phyloP scores from a whole-genome alignment of 2,329 filamentous ascomycete genomes.

The Cryoendolithus antarcticus region DNA sequence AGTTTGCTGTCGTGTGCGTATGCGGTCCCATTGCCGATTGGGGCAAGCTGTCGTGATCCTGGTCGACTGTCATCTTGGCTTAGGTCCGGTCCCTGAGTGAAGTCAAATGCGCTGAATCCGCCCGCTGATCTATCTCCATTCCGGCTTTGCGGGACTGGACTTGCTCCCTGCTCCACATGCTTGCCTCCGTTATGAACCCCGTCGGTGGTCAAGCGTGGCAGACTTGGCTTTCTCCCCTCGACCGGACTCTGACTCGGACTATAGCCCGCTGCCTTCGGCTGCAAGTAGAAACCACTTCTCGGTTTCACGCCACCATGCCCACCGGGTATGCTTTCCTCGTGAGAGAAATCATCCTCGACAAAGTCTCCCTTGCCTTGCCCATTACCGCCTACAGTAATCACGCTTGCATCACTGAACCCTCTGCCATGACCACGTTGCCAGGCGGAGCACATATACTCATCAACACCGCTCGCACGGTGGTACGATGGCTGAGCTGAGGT shows the following conservation, averaged over 20 bases:
- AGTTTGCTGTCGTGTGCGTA: too few relatives aligned
- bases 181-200: too few relatives aligned
- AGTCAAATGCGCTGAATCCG: too few relatives aligned
- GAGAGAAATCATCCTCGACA: slow-evolving; percentile 4
- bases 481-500: slow-evolving; percentile 3
- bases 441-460: neutral
- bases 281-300: slow-evolving; percentile 11
- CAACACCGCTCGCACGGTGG: slow-evolving; percentile 2
- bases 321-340: slow-evolving; percentile 1
- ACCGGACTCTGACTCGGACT: slow-evolving; percentile 4
- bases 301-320: slow-evolving; percentile 5
- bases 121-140: too few relatives aligned
- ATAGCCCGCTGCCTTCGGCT: slow-evolving; percentile 11
- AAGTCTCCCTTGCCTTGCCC: slow-evolving; percentile 1
- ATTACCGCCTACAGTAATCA: slow-evolving; percentile 2
- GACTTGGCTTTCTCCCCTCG: slow-evolving; percentile 4
- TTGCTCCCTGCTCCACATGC: too few relatives aligned
- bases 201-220: neutral
- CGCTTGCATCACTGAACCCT: slow-evolving; percentile 4
- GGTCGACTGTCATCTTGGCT: too few relatives aligned
- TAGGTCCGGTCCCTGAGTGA: too few relatives aligned
- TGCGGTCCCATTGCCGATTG: too few relatives aligned
- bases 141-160: too few relatives aligned
- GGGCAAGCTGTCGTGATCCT: too few relatives aligned
- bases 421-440: slow-evolving; percentile 4